These are phyloP conservation scores for Annulohypoxylon moriforme DNA, from an alignment of 495 filamentous ascomycete species.

Conservation along the genomic window DNA sequence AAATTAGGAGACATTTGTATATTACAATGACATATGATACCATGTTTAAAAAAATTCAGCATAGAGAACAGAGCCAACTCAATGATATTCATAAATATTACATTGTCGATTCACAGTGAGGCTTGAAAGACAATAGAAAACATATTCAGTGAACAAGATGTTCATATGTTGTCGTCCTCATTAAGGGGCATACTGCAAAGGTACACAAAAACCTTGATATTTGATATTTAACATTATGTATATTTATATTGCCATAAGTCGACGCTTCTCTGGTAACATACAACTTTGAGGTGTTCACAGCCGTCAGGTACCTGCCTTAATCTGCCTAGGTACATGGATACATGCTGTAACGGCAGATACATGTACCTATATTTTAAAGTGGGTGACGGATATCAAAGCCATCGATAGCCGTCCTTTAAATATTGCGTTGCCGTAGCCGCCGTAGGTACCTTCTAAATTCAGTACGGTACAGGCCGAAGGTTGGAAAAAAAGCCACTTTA, in stretches of 20 bases:
- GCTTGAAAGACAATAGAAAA: not conserved
- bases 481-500: constrained; percentile 1
- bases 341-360: constrained; percentile 4
- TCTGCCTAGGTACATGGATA: not conserved
- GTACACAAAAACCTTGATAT: not conserved
- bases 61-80: constrained; percentile 19
- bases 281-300: not conserved
- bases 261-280: not conserved
- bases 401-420: constrained; percentile 39
- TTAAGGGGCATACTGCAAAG: not conserved
- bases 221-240: not conserved
- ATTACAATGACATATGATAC: constrained; percentile 13
- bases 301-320: constrained; percentile 10
- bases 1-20: not conserved
- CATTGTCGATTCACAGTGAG: not conserved
- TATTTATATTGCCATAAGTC: not conserved
- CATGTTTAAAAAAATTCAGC: not conserved
- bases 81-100: not conserved
- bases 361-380: constrained; percentile 8
- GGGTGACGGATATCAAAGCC: constrained; percentile 30
- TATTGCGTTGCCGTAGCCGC: constrained; percentile 3
- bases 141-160: not conserved
- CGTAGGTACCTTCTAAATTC: constrained; percentile 40
- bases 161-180: not conserved
- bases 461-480: constrained; percentile 20